phyloP scores from a whole-genome alignment of 2,329 filamentous ascomycete genomes.

The Penicillium sp. region DNA sequence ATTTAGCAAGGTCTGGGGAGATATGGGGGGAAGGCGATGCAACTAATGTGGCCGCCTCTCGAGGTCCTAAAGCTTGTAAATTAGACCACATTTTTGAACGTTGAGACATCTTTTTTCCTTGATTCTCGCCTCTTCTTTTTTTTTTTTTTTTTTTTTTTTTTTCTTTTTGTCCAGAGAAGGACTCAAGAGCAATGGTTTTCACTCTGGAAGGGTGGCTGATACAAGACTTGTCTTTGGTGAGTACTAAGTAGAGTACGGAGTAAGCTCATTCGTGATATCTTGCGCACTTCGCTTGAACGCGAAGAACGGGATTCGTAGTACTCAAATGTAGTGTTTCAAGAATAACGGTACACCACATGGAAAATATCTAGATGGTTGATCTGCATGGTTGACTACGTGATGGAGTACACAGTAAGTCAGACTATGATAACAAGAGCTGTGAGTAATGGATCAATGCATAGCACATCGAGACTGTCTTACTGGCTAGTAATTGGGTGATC shows the following conservation, averaged over 20 bases:
- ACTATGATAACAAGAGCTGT: not conserved
- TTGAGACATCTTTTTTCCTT: conserved; percentile 22
- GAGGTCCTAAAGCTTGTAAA: conserved; percentile 30
- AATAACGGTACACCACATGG: not conserved
- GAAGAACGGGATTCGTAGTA: not conserved
- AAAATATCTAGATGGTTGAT: not conserved
- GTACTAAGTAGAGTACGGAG: not conserved
- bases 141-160: not conserved
- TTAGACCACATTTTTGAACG: conserved; percentile 26
- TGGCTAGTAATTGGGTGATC: not conserved
- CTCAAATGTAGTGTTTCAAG: not conserved
- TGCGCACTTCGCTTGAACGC: not conserved
- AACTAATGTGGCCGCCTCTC: conserved; percentile 20
- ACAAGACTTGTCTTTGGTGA: not conserved
- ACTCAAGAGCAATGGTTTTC: not conserved
- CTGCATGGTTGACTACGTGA: not conserved
- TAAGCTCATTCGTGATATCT: not conserved
- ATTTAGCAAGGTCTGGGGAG: conserved; percentile 30
- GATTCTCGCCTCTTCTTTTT: not conserved
- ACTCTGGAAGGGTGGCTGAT: not conserved
- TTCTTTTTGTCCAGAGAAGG: no score
- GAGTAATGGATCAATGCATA: not conserved
- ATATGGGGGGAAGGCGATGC: conserved; percentile 24
- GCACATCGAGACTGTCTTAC: not conserved
- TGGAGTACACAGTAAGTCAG: not conserved